Evolutionary conservation across 805 yeast species (phyloP), one percentile per base, ranked within the genome.

Genomic region (Pichia kluyveri): DNA sequence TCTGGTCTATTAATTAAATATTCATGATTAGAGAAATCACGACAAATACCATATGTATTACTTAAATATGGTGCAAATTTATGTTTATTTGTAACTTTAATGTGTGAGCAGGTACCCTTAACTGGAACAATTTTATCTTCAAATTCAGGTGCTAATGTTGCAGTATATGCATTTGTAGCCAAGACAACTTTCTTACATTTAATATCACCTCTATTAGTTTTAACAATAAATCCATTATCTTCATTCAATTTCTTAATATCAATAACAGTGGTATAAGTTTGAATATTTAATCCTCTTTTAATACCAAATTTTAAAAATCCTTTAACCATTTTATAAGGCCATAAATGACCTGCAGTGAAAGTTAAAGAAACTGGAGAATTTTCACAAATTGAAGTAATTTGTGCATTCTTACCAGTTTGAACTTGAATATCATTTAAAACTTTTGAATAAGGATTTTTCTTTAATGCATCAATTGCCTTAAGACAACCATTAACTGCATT

Each of bases 251-350:
- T 39, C 14, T 41, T 45, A 14, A 69, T 63, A 1, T 55, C 48
- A 3, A 53, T 52, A 5, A 68, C 75, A 4, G 61, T 56, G 1
- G 75, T 69, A 49, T 70, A 60, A 5, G 75, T 64, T 45, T 71
- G 71, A 18, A 72, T 53, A 44, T 69, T 63, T 30, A 70, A 56
- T 4, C 76, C 76, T 27, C 59, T 58, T 14, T 52, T 50, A 5
- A 72, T 58, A 26, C 67, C 55, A 11, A 53, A 53, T 47, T 65
- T 58, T 37, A 73, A 51, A 11, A 74, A 48, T 1, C 62, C 60
- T n/a, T 63, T 58, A 40, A 70, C 65, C 15, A 74, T 57, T 51
- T 68, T 68, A 57, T 73, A 70, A 9, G 78, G 75, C 67, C 76
- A 72, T 43, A 73, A 56, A 8, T 71, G 64, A 1, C 70, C 68